phyloP scores from a whole-genome alignment of 176 grass and related monocot genomes.

The Ampelocalamus luodianensis region DNA sequence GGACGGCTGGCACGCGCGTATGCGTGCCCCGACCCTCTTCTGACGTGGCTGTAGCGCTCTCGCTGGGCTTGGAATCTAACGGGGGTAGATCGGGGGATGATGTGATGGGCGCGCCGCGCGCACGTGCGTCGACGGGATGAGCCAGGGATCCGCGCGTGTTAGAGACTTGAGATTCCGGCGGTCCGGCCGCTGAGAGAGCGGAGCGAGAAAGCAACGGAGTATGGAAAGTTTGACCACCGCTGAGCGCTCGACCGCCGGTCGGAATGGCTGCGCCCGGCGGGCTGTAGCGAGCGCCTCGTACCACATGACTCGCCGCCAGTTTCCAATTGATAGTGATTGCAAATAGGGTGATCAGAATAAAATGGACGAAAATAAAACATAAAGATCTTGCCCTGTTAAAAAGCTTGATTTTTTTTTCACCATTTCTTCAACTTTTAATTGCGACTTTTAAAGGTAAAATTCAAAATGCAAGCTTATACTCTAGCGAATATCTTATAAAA shows the following conservation, averaged over 20 bases:
- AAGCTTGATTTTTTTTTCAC: not conserved
- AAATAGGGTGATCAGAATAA: too few species aligned
- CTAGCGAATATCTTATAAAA: not conserved
- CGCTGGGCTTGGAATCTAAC: too few species aligned
- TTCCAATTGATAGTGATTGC: too few species aligned
- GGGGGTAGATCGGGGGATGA: too few species aligned
- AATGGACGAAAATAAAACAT: too few species aligned
- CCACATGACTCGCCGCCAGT: not conserved
- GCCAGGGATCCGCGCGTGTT: not conserved
- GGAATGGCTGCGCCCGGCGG: not conserved
- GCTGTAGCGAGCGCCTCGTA: not conserved
- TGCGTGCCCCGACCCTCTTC: too few species aligned
- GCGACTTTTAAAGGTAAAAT: not conserved
- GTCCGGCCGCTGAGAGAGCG: not conserved
- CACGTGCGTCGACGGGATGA: too few species aligned
- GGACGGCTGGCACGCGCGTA: not conserved
- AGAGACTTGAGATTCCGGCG: not conserved
- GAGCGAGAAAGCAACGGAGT: not conserved
- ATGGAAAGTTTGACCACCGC: not conserved
- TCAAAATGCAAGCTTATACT: not conserved
- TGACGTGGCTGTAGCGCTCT: not conserved
- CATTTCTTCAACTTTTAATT: not conserved
- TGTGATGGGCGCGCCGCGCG: too few species aligned
- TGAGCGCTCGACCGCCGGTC: not conserved
- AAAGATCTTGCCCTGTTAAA: not conserved